Percentiles rank a stretch among this genome's conserved stretches.
Evolutionary conservation across 331 rosid genomes (phyloP).

Genomic region (Ulmus americana): DNA sequence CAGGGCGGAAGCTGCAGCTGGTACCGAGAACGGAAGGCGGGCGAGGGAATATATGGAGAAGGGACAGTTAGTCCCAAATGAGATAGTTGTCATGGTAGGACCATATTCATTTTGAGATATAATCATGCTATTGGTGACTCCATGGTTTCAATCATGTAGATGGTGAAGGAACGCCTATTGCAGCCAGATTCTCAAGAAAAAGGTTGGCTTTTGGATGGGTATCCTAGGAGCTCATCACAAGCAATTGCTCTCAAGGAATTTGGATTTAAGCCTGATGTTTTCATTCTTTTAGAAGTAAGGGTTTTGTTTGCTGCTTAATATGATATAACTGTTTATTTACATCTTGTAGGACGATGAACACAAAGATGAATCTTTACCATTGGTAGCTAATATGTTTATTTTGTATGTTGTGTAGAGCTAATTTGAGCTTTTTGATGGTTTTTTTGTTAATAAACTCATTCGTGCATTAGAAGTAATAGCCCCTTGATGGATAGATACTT

Average conservation of each 20-base stretch:
- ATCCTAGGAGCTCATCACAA: constrained; percentile 92
- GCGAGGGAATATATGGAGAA: constrained; percentile 82
- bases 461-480: not conserved
- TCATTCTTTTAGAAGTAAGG: constrained; percentile 73
- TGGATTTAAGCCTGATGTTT: constrained; percentile 68
- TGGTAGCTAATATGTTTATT: not conserved
- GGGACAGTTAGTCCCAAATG: constrained; percentile 77
- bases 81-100: constrained; percentile 82
- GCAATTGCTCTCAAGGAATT: constrained; percentile 58
- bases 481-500: not conserved
- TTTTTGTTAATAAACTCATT: not conserved
- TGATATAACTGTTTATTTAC: not conserved
- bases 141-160: constrained; percentile 38
- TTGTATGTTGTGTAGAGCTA: not conserved
- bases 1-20: constrained; percentile 73
- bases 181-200: constrained; percentile 56
- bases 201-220: constrained; percentile 98
- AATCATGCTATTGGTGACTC: constrained; percentile 21
- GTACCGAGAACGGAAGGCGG: constrained; percentile 71
- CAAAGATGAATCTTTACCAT: not conserved
- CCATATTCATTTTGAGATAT: constrained; percentile 12
- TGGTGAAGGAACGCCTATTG: constrained; percentile 76
- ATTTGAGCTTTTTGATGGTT: not conserved
- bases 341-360: not conserved
- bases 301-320: constrained; percentile 9